Percentiles rank a stretch among this genome's conserved stretches.
These are phyloP conservation scores for Aspergillus oerlinghausenensis DNA, from an alignment of 2,329 filamentous ascomycete species.

Conservation along the genomic window DNA sequence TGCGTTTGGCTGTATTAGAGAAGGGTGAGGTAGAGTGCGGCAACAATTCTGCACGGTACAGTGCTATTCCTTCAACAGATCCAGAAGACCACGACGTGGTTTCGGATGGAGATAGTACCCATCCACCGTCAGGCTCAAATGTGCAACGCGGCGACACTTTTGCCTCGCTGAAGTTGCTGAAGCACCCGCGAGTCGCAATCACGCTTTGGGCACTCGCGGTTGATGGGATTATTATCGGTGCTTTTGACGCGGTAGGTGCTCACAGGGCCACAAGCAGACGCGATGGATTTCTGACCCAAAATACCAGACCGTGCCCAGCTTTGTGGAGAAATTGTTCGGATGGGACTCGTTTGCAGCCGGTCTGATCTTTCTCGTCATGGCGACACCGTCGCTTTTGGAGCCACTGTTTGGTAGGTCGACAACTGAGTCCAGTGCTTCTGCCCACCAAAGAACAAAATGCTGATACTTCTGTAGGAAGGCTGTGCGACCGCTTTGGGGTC, in stretches of 20 bases:
- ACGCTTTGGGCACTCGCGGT: conserved; percentile 3
- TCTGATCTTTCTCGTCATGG: conserved; percentile 53
- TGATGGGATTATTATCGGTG: conserved; percentile 6
- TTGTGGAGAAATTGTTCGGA: conserved; percentile 48
- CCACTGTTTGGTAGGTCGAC: conserved; percentile 46
- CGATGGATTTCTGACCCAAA: conserved; percentile 8
- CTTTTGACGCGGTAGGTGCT: conserved; percentile 26
- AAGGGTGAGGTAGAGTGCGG: conserved; percentile 48
- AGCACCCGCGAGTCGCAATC: conserved; percentile 3
- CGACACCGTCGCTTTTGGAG: conserved; percentile 56
- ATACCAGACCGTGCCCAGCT: conserved; percentile 44
- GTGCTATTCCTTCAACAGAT: conserved; percentile 14
- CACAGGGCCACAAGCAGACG: not conserved
- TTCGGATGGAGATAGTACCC: conserved; percentile 9
- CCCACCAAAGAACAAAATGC: not conserved
- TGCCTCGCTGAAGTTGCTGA: conserved; percentile 1
- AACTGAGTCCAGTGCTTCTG: not conserved
- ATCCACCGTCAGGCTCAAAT: not conserved
- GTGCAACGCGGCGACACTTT: conserved; percentile 22
- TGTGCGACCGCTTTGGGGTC: conserved; percentile 55
- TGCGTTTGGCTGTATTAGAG: conserved; percentile 57
- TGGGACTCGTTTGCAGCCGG: conserved; percentile 54
- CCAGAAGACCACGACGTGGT: not conserved
- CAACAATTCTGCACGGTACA: not conserved
- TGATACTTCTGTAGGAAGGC: conserved; percentile 38